Base-by-base conservation (phyloP, 2,329 filamentous ascomycete genomes). In the Decorospora gaudefroyi region DNA sequence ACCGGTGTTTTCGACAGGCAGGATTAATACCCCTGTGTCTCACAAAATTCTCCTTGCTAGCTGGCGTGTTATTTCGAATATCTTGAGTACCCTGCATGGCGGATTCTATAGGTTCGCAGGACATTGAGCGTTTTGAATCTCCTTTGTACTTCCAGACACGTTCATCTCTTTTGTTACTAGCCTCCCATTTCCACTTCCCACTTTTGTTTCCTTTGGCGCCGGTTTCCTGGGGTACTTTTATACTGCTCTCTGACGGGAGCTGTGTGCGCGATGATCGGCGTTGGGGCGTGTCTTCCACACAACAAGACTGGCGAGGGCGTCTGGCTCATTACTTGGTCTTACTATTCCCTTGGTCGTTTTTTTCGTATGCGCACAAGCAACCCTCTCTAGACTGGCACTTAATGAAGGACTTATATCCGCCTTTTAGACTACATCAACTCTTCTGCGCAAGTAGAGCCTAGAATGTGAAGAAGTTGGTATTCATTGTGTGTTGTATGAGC, bases 11-110 rank as follows among this genome's bases (percentile, higher is more conserved):
- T 51, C 53, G 55, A 33, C 44, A 33, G 61, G 62, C 64, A 68
- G 65, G 63, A 67, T 51, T 57, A 67, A 71, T 71, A 71, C 65
- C 69, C 67, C 64, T 69, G 64, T 67, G 64, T 69, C 62, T 49
- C 54, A 59, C 67, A 69, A 68, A 64, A 58, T 63, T 62, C 49
- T 55, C 58, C 23, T 51, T 60, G 51, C 47, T 46, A 40, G 49
- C 47, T 49, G 56, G 62, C 61, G 61, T 67, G 53, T 59, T 60
- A 53, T 57, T 50, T 60, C 49, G 47, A 59, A 51, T 53, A 49
- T 38, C 12, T 46, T 38, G 51, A 51, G 44, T 50, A 53, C 43
- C 48, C 56, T 65, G 59, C 59, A 64, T 61, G 55, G 57, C 37
- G 54, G 57, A 32, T 51, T 55, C 48, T 37, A 49, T 56, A 53